These are phyloP conservation scores for Amaranthus hypochondriacus DNA, from an alignment of 148 eudicot genomes.

Conservation along the genomic window DNA sequence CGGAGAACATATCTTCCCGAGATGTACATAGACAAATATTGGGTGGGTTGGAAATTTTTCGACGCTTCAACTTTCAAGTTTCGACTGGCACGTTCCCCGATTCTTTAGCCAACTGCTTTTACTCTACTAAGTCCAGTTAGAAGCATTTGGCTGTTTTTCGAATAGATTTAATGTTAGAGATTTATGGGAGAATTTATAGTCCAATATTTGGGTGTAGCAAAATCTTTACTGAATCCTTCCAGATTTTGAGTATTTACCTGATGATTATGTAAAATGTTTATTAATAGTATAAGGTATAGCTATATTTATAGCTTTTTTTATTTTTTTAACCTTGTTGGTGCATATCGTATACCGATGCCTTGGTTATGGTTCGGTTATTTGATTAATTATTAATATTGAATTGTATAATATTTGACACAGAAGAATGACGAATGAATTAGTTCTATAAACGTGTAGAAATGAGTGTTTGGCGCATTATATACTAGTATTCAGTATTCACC, in stretches of 20 bases:
- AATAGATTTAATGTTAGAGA: conserved; percentile 1
- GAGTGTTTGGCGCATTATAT: too few relatives aligned
- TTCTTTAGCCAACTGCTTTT: conserved; percentile 5
- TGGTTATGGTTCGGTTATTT: too few relatives aligned
- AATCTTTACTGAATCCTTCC: neutral
- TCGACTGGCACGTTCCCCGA: neutral
- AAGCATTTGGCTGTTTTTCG: conserved; percentile 8
- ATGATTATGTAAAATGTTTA: conserved; percentile 7
- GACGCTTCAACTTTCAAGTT: conserved; percentile 5
- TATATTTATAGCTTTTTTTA: neutral
- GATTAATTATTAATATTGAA: too few relatives aligned
- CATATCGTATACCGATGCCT: too few relatives aligned
- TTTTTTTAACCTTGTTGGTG: neutral
- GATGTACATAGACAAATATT: conserved; percentile 18
- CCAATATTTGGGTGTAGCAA: conserved; percentile 4
- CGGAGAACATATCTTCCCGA: neutral
- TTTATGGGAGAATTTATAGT: neutral
- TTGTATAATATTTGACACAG: too few relatives aligned
- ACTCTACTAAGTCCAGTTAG: conserved; percentile 3
- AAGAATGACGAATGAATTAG: too few relatives aligned
- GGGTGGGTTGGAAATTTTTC: neutral
- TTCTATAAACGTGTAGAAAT: too few relatives aligned
- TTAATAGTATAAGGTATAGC: conserved; percentile 7
- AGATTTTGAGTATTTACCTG: conserved; percentile 9
- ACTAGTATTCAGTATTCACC: too few relatives aligned